These are phyloP conservation scores for Septoria petroselini DNA, from an alignment of 2,329 filamentous ascomycete species.

Conservation along the genomic window DNA sequence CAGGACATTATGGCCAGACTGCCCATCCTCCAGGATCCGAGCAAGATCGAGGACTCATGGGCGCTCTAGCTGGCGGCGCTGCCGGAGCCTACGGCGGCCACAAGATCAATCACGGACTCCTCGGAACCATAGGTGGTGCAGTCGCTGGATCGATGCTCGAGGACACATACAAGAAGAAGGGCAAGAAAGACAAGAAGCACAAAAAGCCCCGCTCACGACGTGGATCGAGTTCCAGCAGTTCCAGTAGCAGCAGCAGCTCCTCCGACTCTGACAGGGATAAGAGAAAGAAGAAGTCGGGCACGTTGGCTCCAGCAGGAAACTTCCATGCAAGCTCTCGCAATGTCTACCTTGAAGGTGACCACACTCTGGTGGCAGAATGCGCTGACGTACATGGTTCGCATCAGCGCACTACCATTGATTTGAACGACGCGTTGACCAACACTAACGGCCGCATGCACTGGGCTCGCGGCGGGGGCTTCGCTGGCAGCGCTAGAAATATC, in stretches of 20 bases:
- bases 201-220: constrained; percentile 22
- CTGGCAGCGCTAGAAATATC: constrained; percentile 35
- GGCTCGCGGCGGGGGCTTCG: constrained; percentile 41
- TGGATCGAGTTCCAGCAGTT: constrained; percentile 18
- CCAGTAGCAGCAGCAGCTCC: constrained; percentile 25
- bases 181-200: constrained; percentile 38
- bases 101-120: constrained; percentile 55
- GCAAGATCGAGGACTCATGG: constrained; percentile 55
- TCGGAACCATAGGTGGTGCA: constrained; percentile 57
- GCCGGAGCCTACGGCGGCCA: constrained; percentile 57
- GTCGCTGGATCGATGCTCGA: constrained; percentile 55
- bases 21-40: constrained; percentile 33
- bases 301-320: constrained; percentile 36
- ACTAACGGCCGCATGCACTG: constrained; percentile 39
- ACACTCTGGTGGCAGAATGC: constrained; percentile 41
- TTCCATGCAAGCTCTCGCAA: constrained; percentile 38
- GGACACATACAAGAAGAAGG: constrained; percentile 50
- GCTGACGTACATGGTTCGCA: constrained; percentile 35
- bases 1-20: constrained; percentile 18
- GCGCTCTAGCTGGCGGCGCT: constrained; percentile 55
- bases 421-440: constrained; percentile 43
- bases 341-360: constrained; percentile 38
- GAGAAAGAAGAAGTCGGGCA: constrained; percentile 21
- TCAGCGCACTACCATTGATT: constrained; percentile 36
- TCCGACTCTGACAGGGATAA: constrained; percentile 24